A percentile compares a stretch with the other conserved stretches of the same genome.
phyloP scores from a whole-genome alignment of 1,139 yeast species.

The Geotrichum cucujoidarum region DNA sequence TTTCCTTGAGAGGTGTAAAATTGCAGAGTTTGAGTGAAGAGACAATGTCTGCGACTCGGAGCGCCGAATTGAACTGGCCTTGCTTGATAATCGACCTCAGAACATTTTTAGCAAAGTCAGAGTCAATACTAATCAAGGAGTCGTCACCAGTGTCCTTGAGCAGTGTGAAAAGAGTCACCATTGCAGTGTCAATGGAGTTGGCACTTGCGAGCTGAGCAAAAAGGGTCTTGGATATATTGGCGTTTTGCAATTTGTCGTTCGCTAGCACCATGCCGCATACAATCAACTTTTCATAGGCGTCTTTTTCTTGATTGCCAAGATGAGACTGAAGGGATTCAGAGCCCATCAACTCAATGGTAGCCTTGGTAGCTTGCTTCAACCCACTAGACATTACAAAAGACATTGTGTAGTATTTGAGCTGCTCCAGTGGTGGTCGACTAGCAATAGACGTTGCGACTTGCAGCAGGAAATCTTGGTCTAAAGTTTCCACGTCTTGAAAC shows the following conservation, averaged over 20 bases:
- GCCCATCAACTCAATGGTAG: conserved; percentile 9
- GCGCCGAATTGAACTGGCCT: conserved; percentile 6
- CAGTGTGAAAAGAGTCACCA: neutral
- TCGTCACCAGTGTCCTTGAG: too few species aligned
- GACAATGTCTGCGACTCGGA: conserved; percentile 1
- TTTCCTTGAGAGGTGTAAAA: neutral
- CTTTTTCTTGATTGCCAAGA: neutral
- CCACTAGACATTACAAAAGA: conserved; percentile 13
- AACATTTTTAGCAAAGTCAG: too few species aligned
- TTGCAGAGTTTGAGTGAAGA: neutral
- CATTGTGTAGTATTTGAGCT: conserved; percentile 16
- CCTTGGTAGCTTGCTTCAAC: conserved; percentile 8
- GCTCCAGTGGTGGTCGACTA: conserved; percentile 16
- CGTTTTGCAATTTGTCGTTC: neutral
- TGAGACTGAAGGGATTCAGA: neutral
- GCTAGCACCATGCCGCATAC: conserved; percentile 6
- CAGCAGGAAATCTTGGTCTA: conserved; percentile 1
- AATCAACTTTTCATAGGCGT: conserved; percentile 9
- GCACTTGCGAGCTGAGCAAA: neutral
- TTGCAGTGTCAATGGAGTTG: neutral
- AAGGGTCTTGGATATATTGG: neutral
- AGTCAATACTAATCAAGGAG: too few species aligned
- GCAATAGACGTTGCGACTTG: conserved; percentile 11
- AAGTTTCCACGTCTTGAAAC: neutral
- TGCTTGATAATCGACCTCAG: conserved; percentile 4